A percentile compares a stretch with the other conserved stretches of the same genome.
Conservation (phyloP, 768 basidiomycete species). For the Phaeotremella skinneri region DNA sequence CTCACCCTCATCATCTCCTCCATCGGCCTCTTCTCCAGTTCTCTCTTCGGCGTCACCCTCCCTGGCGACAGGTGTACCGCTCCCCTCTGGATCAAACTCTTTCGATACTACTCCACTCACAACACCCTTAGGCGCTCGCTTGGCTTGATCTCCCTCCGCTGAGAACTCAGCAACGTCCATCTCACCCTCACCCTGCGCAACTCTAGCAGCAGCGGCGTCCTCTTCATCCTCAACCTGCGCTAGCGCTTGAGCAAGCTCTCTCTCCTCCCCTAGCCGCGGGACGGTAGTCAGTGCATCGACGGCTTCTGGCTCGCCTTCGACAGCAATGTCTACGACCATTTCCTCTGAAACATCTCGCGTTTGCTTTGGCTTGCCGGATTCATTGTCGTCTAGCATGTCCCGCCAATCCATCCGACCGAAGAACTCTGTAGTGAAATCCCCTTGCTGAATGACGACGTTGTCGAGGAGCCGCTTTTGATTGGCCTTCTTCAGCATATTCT, state of each 20-base stretch:
- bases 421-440: constrained; percentile 66
- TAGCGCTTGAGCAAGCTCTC: constrained; percentile 61
- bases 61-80: neutral
- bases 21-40: constrained; percentile 48
- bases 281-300: constrained; percentile 9
- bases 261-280: constrained; percentile 34
- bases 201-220: constrained; percentile 74
- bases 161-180: constrained; percentile 67
- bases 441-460: constrained; percentile 85
- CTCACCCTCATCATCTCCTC: constrained; percentile 49
- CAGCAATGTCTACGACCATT: constrained; percentile 37
- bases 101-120: constrained; percentile 39
- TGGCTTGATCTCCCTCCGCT: constrained; percentile 28
- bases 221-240: constrained; percentile 85
- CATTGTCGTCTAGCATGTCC: constrained; percentile 71
- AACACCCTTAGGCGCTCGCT: constrained; percentile 36
- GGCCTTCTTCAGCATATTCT: constrained; percentile 94
- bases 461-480: constrained; percentile 94
- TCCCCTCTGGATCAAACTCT: constrained; percentile 10
- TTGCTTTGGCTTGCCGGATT: constrained; percentile 1
- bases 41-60: constrained; percentile 48
- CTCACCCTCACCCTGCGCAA: constrained; percentile 78
- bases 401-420: constrained; percentile 69
- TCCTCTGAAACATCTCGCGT: constrained; percentile 23
- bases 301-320: constrained; percentile 33